Conservation (phyloP, 495 filamentous ascomycete species). For the Penicillium crystallinum region DNA sequence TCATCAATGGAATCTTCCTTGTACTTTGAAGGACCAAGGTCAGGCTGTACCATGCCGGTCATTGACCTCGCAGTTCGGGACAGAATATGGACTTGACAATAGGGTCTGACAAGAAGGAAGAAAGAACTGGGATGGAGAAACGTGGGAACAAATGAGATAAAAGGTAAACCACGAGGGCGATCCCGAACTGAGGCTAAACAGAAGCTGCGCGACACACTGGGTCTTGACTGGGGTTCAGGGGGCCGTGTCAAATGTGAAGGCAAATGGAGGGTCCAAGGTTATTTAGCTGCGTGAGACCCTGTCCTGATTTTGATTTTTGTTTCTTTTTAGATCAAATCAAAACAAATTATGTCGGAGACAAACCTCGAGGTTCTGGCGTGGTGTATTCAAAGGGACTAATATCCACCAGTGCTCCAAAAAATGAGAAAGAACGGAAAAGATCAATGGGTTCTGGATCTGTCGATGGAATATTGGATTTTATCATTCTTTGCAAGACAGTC, state of each 20-base stretch:
- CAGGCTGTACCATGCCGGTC: constrained; percentile 47
- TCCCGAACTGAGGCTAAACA: constrained; percentile 19
- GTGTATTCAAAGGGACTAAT: too few species aligned
- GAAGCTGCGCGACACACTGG: constrained; percentile 19
- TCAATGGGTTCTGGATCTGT: too few species aligned
- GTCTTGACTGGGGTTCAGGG: constrained; percentile 31
- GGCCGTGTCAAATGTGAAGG: constrained; percentile 26
- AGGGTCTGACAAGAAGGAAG: constrained; percentile 4
- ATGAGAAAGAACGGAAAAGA: too few species aligned
- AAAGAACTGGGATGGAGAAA: constrained; percentile 9
- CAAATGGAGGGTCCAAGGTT: constrained; percentile 45
- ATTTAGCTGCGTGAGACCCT: constrained; percentile 41
- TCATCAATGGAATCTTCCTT: constrained; percentile 41
- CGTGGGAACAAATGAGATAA: constrained; percentile 1
- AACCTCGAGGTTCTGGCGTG: background rate
- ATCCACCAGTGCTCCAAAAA: too few species aligned
- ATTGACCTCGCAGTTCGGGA: constrained; percentile 27
- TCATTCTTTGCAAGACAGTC: too few species aligned
- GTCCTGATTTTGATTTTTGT: constrained; percentile 19
- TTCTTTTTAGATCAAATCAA: too few species aligned
- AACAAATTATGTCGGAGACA: constrained; percentile 2
- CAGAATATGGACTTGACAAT: constrained; percentile 6
- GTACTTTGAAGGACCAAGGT: constrained; percentile 41
- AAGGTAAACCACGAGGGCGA: constrained; percentile 5
- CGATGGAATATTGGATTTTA: too few species aligned